phyloP scores from a whole-genome alignment of 176 grass and related monocot species.

The Oropetium thomaeum region DNA sequence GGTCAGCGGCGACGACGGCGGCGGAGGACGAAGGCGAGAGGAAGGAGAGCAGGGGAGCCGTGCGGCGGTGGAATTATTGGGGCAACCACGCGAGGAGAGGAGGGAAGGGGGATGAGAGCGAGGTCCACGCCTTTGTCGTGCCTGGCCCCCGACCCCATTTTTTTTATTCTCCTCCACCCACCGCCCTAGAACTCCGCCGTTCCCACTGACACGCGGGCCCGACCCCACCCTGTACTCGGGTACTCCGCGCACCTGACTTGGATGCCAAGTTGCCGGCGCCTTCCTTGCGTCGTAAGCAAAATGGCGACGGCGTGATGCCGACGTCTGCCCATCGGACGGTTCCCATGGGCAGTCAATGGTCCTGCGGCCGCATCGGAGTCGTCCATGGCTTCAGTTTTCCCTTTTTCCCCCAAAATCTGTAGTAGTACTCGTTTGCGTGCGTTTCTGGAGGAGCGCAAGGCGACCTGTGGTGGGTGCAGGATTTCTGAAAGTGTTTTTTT shows the following conservation, averaged over 20 bases:
- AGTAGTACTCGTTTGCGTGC: conserved; percentile 26
- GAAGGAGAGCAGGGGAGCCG: not conserved
- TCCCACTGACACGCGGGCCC: not conserved
- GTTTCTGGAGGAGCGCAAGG: not conserved
- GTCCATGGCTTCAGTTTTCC: not conserved
- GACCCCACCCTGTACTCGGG: not conserved
- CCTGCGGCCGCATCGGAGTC: not conserved
- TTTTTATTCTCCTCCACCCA: not conserved
- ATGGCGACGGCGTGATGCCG: conserved; percentile 32
- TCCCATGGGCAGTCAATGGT: conserved; percentile 11
- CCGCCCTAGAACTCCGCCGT: not conserved
- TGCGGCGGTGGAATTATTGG: conserved; percentile 42
- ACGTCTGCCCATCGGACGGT: conserved; percentile 21
- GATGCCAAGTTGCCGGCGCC: conserved; percentile 11
- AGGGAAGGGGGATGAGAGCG: not conserved
- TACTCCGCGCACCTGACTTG: not conserved
- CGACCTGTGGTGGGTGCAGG: conserved; percentile 22
- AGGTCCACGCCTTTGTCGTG: conserved; percentile 48
- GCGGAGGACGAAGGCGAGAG: not conserved
- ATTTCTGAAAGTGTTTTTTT: not conserved
- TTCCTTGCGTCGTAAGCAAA: conserved; percentile 51
- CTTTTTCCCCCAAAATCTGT: not conserved
- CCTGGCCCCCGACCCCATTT: not conserved
- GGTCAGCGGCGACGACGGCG: conserved; percentile 2
- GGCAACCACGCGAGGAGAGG: not conserved